Base-by-base conservation (phyloP, 1,284 basidiomycete genomes). In the Sutorius eximius region DNA sequence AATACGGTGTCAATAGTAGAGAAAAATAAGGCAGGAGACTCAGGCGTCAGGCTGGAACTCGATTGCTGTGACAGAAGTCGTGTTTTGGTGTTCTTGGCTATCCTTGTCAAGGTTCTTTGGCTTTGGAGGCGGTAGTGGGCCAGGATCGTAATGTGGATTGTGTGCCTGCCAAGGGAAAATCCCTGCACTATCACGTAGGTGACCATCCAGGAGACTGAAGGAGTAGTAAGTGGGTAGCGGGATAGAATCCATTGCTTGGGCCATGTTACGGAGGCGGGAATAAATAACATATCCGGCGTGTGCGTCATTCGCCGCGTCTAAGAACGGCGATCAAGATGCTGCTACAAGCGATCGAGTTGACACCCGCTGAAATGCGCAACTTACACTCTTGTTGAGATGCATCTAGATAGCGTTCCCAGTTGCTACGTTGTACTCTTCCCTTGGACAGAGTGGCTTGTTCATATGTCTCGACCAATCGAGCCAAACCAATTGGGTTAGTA, bases 251-350 rank as follows among this genome's bases (percentile, higher is more conserved):
- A 82, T 73, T 7, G 62, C 53, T 16, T 67, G 56, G 6, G 75
- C 69, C 75, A 83, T 76, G 7, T 57, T 55, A 10, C 69, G 56
- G 10, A 89, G 71, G 33, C 66, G 73, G 40, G 63, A 68, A 66
- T 82, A 85, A 24, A 89, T 59, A 0, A 69, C 59, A 57, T 80
- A 79, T 11, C 81, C 84, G 3, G 85, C 78, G 63, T 85, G 81
- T 2, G 83, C 83, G 59, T 91, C 89, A 61, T 88, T 87, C 32
- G 80, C 82, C 8, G 88, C 89, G 69, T 91, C 88, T 91, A 50
- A 10, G 29, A 33, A 47, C 9, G 51, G 36, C 16, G 37, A 55
- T 58, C 46, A 58, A 33, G 44, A 48, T 37, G 42, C 1, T 16
- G 38, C 47, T 49, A 34, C 13, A 30, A 54, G 38, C 24, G 16